These are phyloP conservation scores for Neospora caninum DNA, from an alignment of 169 alveolate species.

Conservation along the genomic window DNA sequence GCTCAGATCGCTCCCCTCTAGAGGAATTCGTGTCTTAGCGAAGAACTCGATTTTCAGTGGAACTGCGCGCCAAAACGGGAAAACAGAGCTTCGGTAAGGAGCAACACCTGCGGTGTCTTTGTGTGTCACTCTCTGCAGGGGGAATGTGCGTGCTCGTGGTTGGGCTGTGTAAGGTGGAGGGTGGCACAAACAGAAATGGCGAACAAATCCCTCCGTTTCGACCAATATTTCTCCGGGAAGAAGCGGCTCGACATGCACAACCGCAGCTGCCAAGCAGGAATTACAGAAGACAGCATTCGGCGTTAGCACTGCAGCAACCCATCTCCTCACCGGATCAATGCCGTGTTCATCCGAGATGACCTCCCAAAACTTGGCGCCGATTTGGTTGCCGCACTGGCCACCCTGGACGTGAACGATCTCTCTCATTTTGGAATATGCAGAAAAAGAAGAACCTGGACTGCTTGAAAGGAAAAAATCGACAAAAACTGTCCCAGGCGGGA, in stretches of 20 bases:
- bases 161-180: too few relatives aligned
- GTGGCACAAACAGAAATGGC: too few relatives aligned
- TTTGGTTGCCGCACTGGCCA: conserved; percentile 99
- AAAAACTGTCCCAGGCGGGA: background rate
- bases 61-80: background rate
- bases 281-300: background rate
- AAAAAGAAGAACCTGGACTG: background rate
- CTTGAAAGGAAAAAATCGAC: background rate
- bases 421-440: conserved; percentile 86
- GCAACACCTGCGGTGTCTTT: background rate
- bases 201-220: too few relatives aligned
- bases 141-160: too few relatives aligned
- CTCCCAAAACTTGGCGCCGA: conserved; percentile 99
- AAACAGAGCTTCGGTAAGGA: too few relatives aligned
- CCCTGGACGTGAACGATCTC: conserved; percentile 98
- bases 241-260: too few relatives aligned
- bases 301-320: background rate
- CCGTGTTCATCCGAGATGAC: conserved; percentile 99
- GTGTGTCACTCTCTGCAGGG: too few relatives aligned
- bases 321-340: conserved; percentile 84
- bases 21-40: too few relatives aligned
- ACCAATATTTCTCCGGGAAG: too few relatives aligned
- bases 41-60: too few relatives aligned
- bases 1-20: too few relatives aligned
- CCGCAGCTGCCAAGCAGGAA: background rate